These are phyloP conservation scores for Phytophthora quininea DNA, from an alignment of 352 stramenopile species.

Conservation along the genomic window DNA sequence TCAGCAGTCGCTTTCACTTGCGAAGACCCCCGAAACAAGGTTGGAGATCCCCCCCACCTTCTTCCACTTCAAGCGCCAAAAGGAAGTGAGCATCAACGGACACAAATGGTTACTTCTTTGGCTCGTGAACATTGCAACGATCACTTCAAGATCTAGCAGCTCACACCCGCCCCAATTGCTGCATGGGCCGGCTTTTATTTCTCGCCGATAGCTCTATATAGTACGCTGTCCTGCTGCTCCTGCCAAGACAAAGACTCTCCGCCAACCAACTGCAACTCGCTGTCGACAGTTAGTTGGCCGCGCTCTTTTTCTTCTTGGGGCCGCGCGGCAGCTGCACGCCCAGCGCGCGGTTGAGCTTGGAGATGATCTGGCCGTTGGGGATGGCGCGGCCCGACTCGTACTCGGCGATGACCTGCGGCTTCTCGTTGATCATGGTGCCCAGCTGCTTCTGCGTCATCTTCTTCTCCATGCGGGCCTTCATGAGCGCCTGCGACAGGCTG, in stretches of 20 bases:
- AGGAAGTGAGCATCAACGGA: too few species aligned
- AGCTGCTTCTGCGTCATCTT: constrained; percentile 99
- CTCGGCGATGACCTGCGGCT: constrained; percentile 96
- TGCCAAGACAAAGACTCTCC: constrained; percentile 14
- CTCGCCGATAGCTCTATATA: constrained; percentile 39
- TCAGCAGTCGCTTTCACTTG: too few species aligned
- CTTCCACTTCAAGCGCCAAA: too few species aligned
- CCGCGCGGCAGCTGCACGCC: constrained; percentile 86
- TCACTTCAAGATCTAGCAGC: background rate
- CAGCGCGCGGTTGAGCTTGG: constrained; percentile 96
- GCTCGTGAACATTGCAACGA: too few species aligned
- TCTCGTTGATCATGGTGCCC: constrained; percentile 95
- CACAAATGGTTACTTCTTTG: too few species aligned
- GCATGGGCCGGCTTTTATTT: constrained; percentile 1
- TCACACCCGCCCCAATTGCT: background rate
- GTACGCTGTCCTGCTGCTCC: constrained; percentile 27
- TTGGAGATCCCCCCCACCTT: too few species aligned
- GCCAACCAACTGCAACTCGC: constrained; percentile 20
- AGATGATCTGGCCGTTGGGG: constrained; percentile 97
- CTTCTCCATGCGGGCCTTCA: constrained; percentile 96
- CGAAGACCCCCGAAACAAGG: too few species aligned
- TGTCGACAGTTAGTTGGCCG: constrained; percentile 33
- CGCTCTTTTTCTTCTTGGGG: constrained; percentile 68
- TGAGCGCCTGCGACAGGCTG: constrained; percentile 91
- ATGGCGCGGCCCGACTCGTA: constrained; percentile 98